Evolutionary conservation across 768 basidiomycete genomes (phyloP).

Genomic region (Mycena indigotica): DNA sequence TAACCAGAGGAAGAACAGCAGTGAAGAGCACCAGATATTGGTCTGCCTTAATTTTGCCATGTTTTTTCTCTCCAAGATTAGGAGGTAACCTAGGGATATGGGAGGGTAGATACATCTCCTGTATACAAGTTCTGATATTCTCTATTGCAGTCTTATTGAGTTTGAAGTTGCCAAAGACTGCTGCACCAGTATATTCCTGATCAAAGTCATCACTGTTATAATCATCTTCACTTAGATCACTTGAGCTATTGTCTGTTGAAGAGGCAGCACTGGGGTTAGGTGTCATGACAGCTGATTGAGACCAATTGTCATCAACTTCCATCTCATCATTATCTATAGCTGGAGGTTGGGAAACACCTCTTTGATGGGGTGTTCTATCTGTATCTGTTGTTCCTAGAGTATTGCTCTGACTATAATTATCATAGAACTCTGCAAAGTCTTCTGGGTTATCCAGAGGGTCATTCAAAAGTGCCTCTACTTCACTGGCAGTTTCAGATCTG

Average conservation of each 20-base stretch:
- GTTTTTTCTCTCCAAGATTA: constrained; percentile 23
- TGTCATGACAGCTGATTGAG: neutral
- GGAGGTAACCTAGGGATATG: constrained; percentile 17
- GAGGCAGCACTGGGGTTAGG: neutral
- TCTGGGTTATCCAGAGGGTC: neutral
- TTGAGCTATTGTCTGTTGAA: neutral
- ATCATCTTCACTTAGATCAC: neutral
- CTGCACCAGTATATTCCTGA: neutral
- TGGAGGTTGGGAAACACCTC: too few relatives aligned
- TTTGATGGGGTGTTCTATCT: too few relatives aligned
- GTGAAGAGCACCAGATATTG: constrained; percentile 21
- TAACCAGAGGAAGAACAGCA: constrained; percentile 17
- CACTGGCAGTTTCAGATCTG: neutral
- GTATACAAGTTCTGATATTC: neutral
- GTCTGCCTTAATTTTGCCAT: constrained; percentile 28
- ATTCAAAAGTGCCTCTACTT: neutral
- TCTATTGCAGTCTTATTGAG: neutral
- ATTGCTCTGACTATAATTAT: too few relatives aligned
- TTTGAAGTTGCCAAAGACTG: neutral
- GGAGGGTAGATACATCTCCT: constrained; percentile 14
- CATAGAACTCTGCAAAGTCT: neutral
- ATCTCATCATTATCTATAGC: neutral
- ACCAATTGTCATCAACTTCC: neutral
- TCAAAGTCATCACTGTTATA: neutral
- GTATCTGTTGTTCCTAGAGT: too few relatives aligned